Evolutionary conservation across 345 rosid species (phyloP).

Genomic region (Syzygium oleosum): DNA sequence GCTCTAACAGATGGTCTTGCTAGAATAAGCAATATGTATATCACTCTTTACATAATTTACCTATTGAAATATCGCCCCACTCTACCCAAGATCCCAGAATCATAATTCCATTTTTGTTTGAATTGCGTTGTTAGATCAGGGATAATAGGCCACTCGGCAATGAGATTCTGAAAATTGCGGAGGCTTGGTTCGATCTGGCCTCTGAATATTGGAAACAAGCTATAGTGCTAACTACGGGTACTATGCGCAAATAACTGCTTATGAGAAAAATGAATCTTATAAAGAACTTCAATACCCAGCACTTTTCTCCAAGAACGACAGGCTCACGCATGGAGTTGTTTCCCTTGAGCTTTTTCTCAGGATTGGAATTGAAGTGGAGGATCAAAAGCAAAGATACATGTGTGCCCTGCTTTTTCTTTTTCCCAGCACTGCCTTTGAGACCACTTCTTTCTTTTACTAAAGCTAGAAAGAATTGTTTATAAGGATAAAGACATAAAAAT

Average conservation of each 20-base stretch:
- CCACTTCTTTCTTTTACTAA: not conserved
- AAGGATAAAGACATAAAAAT: not conserved
- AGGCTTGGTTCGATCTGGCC: not conserved
- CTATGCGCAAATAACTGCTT: not conserved
- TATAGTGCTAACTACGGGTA: not conserved
- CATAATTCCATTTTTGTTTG: not conserved
- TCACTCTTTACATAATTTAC: not conserved
- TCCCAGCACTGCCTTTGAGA: not conserved
- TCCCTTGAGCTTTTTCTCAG: not conserved
- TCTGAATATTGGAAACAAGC: not conserved
- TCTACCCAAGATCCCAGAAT: not conserved
- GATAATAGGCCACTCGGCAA: not conserved
- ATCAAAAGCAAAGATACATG: not conserved
- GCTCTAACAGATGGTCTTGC: not conserved
- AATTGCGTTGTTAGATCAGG: rapidly evolving
- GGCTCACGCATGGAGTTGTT: not conserved
- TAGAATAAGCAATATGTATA: not conserved
- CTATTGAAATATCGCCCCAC: not conserved
- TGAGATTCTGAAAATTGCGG: not conserved
- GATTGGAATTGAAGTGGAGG: not conserved
- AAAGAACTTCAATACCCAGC: not conserved
- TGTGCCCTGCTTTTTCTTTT: not conserved
- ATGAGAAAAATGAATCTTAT: not conserved
- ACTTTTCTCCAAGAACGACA: not conserved
- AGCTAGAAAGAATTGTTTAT: not conserved